Evolutionary conservation across 1,139 yeast species (phyloP).

Genomic region (Debaryomyces udenii): DNA sequence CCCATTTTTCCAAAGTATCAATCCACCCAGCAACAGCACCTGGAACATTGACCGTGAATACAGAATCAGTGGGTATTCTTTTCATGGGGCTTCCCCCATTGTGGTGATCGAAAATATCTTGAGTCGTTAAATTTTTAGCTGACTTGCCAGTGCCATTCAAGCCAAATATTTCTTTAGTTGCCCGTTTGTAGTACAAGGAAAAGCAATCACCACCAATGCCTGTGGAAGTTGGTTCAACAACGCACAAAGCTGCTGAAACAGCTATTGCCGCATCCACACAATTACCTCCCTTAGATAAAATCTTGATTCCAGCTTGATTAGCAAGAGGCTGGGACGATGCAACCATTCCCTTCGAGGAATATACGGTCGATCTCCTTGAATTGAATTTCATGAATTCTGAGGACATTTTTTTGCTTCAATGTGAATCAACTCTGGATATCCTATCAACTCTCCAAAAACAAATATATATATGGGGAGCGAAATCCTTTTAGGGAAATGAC

Average conservation of each 20-base stretch:
- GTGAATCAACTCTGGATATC: too few relatives aligned
- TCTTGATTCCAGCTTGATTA: constrained; percentile 69
- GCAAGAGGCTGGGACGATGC: constrained; percentile 80
- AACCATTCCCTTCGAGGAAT: constrained; percentile 74
- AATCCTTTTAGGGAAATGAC: too few relatives aligned
- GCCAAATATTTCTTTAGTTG: constrained; percentile 58
- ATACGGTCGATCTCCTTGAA: constrained; percentile 77
- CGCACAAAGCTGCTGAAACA: constrained; percentile 71
- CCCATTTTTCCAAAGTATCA: constrained; percentile 71
- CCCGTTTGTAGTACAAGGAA: constrained; percentile 59
- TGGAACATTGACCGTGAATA: constrained; percentile 69
- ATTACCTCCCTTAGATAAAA: constrained; percentile 74
- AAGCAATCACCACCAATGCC: constrained; percentile 88
- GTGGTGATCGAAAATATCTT: constrained; percentile 48
- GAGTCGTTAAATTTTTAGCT: constrained; percentile 54
- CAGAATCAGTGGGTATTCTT: constrained; percentile 51
- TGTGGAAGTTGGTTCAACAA: constrained; percentile 76
- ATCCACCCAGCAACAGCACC: constrained; percentile 81
- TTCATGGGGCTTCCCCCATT: constrained; percentile 42
- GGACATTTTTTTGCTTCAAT: neutral
- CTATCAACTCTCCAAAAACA: neutral
- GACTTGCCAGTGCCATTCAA: constrained; percentile 80
- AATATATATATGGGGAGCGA: too few relatives aligned
- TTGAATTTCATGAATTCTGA: constrained; percentile 28
- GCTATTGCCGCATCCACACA: constrained; percentile 85